Evolutionary conservation across 208 protist genomes (phyloP).

Genomic region (Wallacemonas sp.): DNA sequence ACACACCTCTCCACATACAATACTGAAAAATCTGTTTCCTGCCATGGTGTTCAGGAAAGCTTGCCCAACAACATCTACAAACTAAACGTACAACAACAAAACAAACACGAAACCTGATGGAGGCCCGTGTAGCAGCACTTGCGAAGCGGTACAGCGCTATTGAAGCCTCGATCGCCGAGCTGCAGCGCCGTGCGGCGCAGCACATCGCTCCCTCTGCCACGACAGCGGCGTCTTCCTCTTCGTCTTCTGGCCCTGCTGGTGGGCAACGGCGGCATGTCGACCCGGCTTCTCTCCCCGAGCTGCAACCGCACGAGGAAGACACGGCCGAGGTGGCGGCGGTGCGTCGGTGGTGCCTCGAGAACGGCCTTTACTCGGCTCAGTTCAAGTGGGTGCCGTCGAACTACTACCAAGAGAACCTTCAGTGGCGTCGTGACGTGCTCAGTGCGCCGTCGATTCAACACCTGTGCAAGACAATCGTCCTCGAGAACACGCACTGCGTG

Average conservation of each 20-base stretch:
- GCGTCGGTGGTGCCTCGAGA: slow-evolving; percentile 44
- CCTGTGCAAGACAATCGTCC: slow-evolving; percentile 92
- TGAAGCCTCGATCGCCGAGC: slow-evolving; percentile 28
- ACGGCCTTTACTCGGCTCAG: slow-evolving; percentile 45
- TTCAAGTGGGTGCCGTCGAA: slow-evolving; percentile 88
- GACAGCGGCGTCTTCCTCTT: background rate
- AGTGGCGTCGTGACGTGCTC: slow-evolving; percentile 82
- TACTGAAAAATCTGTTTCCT: too few relatives aligned
- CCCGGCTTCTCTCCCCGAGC: slow-evolving; percentile 24
- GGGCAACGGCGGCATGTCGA: slow-evolving; percentile 10
- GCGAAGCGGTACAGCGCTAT: slow-evolving; percentile 43
- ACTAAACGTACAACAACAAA: slow-evolving; percentile 4
- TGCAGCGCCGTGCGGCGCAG: slow-evolving; percentile 20
- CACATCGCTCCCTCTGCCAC: background rate
- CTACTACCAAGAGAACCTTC: slow-evolving; percentile 84
- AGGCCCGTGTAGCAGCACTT: slow-evolving; percentile 41
- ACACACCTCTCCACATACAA: too few relatives aligned
- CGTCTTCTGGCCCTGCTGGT: background rate
- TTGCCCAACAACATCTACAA: background rate
- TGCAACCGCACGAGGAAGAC: slow-evolving; percentile 65
- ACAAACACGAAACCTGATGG: slow-evolving; percentile 15
- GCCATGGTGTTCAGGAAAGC: background rate
- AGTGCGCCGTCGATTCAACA: slow-evolving; percentile 70
- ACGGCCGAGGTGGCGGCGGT: slow-evolving; percentile 64
- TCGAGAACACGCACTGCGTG: slow-evolving; percentile 92